Evolutionary conservation across 169 alveolate genomes (phyloP).

Genomic region (Theileria parva): DNA sequence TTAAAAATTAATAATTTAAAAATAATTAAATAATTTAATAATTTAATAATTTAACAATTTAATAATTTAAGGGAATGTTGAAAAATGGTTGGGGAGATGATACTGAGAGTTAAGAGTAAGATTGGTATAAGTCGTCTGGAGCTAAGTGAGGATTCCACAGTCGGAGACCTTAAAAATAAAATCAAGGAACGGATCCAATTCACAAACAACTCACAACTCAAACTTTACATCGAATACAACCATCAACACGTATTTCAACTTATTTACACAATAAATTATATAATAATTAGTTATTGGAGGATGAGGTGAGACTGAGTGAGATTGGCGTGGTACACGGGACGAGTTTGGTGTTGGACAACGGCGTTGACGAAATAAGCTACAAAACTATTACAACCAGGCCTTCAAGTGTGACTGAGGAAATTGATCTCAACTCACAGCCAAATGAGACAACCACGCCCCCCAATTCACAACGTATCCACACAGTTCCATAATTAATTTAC

Average conservation of each 20-base stretch:
- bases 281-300: not conserved
- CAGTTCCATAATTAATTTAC: too few relatives aligned
- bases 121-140: slow-evolving; percentile 51
- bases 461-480: not conserved
- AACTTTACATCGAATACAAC: slow-evolving; percentile 1
- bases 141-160: slow-evolving; percentile 32
- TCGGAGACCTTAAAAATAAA: slow-evolving; percentile 42
- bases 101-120: slow-evolving; percentile 35
- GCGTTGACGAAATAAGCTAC: not conserved
- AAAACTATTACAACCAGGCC: not conserved
- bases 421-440: not conserved
- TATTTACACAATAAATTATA: not conserved
- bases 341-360: not conserved
- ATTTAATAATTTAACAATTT: too few relatives aligned
- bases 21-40: not conserved
- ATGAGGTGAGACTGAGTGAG: slow-evolving; percentile 1
- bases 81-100: not conserved
- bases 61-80: too few relatives aligned
- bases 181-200: slow-evolving; percentile 37
- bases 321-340: slow-evolving; percentile 9
- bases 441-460: not conserved
- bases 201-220: slow-evolving; percentile 18
- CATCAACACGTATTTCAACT: not conserved
- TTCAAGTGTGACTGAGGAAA: not conserved
- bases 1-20: not conserved